Conservation (phyloP, 768 basidiomycete genomes). For the Russula vinacea region DNA sequence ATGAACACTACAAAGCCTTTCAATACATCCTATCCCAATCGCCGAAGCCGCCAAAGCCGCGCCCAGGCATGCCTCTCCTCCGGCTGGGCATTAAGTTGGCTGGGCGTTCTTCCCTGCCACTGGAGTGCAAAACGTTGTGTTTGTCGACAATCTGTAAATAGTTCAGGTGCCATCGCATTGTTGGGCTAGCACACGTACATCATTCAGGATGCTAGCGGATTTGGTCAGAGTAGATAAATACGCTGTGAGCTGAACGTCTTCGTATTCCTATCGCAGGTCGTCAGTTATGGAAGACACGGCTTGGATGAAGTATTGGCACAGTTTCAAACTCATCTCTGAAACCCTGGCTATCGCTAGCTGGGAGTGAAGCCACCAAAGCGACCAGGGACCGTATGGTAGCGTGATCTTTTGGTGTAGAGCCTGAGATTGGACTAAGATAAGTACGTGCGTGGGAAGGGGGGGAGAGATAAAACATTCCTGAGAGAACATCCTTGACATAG, state of each 20-base stretch:
- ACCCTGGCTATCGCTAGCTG: constrained; percentile 75
- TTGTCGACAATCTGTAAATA: constrained; percentile 70
- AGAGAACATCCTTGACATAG: constrained; percentile 75
- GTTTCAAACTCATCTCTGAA: constrained; percentile 90
- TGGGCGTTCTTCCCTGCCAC: constrained; percentile 54
- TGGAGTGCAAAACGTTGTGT: constrained; percentile 58
- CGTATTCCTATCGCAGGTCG: constrained; percentile 71
- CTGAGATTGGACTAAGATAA: constrained; percentile 39
- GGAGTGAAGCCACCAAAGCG: constrained; percentile 83
- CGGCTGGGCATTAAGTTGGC: constrained; percentile 34
- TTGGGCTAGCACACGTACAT: constrained; percentile 51
- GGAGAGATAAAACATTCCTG: constrained; percentile 49
- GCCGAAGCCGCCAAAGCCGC: constrained; percentile 26
- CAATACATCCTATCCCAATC: constrained; percentile 32
- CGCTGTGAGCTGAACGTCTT: constrained; percentile 89
- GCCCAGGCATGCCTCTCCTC: constrained; percentile 25
- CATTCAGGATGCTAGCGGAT: constrained; percentile 81
- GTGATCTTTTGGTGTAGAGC: constrained; percentile 72
- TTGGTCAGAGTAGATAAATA: constrained; percentile 87
- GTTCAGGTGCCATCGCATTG: constrained; percentile 16
- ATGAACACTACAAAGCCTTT: neutral
- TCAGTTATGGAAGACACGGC: neutral
- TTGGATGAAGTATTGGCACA: constrained; percentile 42
- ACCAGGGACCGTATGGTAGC: constrained; percentile 78
- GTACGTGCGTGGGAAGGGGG: neutral